Evolutionary conservation across 352 stramenopile genomes (phyloP).

Genomic region (Phytophthora multivora): DNA sequence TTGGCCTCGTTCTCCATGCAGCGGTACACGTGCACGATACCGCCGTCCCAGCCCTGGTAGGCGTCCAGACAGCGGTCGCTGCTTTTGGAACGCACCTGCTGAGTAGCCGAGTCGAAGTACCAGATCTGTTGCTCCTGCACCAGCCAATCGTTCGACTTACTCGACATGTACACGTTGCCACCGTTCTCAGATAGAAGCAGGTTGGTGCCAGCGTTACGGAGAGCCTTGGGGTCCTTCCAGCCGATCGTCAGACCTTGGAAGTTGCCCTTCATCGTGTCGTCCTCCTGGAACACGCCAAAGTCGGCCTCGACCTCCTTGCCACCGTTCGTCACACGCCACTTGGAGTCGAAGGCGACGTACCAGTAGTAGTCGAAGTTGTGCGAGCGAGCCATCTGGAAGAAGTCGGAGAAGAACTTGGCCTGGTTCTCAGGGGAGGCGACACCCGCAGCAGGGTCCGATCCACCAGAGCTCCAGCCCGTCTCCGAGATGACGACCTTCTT

Average conservation of each 20-base stretch:
- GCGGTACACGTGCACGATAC: conserved; percentile 56
- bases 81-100: conserved; percentile 67
- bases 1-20: conserved; percentile 66
- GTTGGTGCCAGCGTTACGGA: conserved; percentile 39
- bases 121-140: conserved; percentile 63
- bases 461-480: conserved; percentile 65
- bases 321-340: conserved; percentile 55
- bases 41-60: conserved; percentile 54
- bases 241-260: conserved; percentile 50
- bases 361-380: conserved; percentile 74
- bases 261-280: conserved; percentile 62
- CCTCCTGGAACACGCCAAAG: conserved; percentile 66
- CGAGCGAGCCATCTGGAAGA: conserved; percentile 55
- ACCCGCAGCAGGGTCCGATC: conserved; percentile 30
- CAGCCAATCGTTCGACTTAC: conserved; percentile 49
- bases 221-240: conserved; percentile 28
- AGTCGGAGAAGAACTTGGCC: conserved; percentile 73
- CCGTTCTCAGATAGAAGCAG: conserved; percentile 46
- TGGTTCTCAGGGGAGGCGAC: conserved; percentile 57
- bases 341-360: conserved; percentile 72
- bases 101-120: conserved; percentile 61
- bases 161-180: conserved; percentile 44
- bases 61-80: conserved; percentile 71
- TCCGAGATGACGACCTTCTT: conserved; percentile 76
- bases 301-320: conserved; percentile 60